A percentile compares a stretch with the other conserved stretches of the same genome.
Evolutionary conservation across 2,329 filamentous ascomycete species (phyloP).

Genomic region (Aureobasidium subglaciale): DNA sequence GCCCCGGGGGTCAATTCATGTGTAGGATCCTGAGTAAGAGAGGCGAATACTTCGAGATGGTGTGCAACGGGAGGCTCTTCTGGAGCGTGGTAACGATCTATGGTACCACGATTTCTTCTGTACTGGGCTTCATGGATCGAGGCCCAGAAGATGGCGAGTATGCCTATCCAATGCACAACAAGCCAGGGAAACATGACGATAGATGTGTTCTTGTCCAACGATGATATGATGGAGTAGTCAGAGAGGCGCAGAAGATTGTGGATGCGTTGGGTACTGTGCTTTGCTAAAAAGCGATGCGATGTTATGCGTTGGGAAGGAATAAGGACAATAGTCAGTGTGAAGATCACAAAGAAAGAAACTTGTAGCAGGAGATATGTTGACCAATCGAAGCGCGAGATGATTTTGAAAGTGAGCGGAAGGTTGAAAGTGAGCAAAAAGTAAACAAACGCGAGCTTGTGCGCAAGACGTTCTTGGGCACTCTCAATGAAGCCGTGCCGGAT

Average conservation of each 20-base stretch:
- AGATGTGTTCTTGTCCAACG: too few relatives aligned
- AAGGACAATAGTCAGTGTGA: not conserved
- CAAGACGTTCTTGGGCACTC: not conserved
- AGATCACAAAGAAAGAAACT: not conserved
- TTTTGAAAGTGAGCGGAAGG: not conserved
- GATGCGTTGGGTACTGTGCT: not conserved
- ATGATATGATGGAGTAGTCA: too few relatives aligned
- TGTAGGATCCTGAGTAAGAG: too few relatives aligned
- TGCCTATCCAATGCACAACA: too few relatives aligned
- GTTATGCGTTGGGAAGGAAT: constrained; percentile 1
- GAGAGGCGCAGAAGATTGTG: not conserved
- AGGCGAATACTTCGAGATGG: too few relatives aligned
- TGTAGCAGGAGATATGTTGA: not conserved
- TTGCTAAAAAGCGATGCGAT: not conserved
- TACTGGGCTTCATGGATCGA: too few relatives aligned
- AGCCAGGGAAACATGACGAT: too few relatives aligned
- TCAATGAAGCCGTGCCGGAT: not conserved
- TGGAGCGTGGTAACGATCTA: too few relatives aligned
- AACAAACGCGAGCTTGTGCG: not conserved
- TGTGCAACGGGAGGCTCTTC: too few relatives aligned
- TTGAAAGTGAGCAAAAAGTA: not conserved
- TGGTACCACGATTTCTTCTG: too few relatives aligned
- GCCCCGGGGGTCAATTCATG: too few relatives aligned
- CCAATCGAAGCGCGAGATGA: constrained; percentile 3
- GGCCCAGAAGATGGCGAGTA: too few relatives aligned